These are phyloP conservation scores for Inonotus hispidus DNA, from an alignment of 1,284 basidiomycete genomes.

Conservation along the genomic window DNA sequence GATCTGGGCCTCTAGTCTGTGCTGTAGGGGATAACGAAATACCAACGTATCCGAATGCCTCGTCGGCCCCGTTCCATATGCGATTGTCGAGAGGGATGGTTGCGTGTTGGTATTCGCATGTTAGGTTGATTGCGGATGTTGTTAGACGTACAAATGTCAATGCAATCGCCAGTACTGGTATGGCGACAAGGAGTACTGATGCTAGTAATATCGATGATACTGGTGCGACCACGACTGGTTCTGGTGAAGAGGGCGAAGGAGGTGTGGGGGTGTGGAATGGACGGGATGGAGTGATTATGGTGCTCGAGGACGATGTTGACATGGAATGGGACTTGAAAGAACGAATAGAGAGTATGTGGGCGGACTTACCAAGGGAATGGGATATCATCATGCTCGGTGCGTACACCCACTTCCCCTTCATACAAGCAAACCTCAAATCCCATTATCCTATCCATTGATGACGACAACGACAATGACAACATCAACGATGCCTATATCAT, in stretches of 20 bases:
- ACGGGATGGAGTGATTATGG: slow-evolving; percentile 38
- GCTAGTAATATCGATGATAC: too few species aligned
- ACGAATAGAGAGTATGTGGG: slow-evolving; percentile 50
- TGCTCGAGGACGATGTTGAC: slow-evolving; percentile 79
- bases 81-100: slow-evolving; percentile 52
- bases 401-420: background rate
- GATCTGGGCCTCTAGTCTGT: slow-evolving; percentile 38
- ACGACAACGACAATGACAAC: too few species aligned
- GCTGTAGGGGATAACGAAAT: slow-evolving; percentile 42
- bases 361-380: slow-evolving; percentile 56
- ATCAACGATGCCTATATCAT: too few species aligned
- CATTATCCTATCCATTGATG: too few species aligned
- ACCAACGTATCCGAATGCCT: slow-evolving; percentile 28
- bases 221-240: too few species aligned
- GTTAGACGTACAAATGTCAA: slow-evolving; percentile 22
- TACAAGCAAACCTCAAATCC: background rate
- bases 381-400: slow-evolving; percentile 71
- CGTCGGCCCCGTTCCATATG: slow-evolving; percentile 39
- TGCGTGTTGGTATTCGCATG: slow-evolving; percentile 74
- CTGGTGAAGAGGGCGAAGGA: slow-evolving; percentile 9
- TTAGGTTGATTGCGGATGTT: slow-evolving; percentile 41
- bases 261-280: slow-evolving; percentile 21
- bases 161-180: slow-evolving; percentile 21
- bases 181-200: too few species aligned
- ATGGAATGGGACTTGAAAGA: slow-evolving; percentile 61